phyloP scores from a whole-genome alignment of 345 rosid genomes.

The Cardamine occulta region DNA sequence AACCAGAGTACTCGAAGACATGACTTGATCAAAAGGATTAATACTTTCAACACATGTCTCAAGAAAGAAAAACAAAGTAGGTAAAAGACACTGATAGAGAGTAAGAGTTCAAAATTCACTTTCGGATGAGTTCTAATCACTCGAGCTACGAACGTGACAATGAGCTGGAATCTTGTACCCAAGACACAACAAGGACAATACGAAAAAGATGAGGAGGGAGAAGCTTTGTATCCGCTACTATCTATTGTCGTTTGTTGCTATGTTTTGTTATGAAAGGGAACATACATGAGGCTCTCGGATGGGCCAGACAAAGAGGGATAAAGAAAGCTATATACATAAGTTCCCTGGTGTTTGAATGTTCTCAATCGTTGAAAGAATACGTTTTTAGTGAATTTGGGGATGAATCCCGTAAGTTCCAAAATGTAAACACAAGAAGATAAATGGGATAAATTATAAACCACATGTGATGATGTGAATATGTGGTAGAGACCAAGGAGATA shows the following conservation, averaged over 20 bases:
- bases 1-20: conserved; percentile 16
- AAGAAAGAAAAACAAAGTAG: neutral
- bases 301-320: conserved; percentile 6
- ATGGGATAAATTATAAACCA: neutral
- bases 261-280: conserved; percentile 21
- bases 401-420: neutral
- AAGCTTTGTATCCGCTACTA: neutral
- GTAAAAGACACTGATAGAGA: neutral
- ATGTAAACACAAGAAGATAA: neutral
- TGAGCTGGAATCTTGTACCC: conserved; percentile 23
- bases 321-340: neutral
- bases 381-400: neutral
- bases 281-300: neutral
- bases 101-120: conserved; percentile 14
- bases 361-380: neutral
- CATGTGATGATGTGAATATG: neutral
- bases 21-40: neutral
- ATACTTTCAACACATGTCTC: neutral
- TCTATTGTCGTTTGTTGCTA: conserved; percentile 25
- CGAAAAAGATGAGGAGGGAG: conserved; percentile 14
- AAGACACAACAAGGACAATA: conserved; percentile 23
- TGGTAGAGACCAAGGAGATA: neutral
- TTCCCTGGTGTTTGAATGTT: neutral
- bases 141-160: conserved; percentile 29
- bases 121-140: conserved; percentile 16